These are phyloP conservation scores for Aspergillus sp. DNA, from an alignment of 2,329 filamentous ascomycete genomes.

Conservation along the genomic window DNA sequence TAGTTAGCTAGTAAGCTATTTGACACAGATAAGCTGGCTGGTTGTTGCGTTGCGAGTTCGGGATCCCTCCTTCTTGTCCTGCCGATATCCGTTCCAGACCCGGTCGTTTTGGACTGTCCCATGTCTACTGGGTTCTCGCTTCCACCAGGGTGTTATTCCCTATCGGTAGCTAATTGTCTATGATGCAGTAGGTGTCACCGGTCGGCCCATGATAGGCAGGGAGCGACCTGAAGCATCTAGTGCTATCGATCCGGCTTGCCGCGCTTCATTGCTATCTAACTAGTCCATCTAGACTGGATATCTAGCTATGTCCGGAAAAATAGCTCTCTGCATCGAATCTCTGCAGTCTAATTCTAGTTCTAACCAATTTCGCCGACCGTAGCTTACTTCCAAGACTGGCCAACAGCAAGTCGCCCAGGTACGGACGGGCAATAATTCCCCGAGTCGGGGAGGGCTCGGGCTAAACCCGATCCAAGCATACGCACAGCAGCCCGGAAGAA, in stretches of 20 bases:
- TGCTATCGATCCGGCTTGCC: not conserved
- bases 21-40: not conserved
- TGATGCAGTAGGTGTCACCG: not conserved
- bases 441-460: not conserved
- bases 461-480: constrained; percentile 6
- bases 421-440: constrained; percentile 2
- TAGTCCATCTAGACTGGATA: too few relatives aligned
- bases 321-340: not conserved
- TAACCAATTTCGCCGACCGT: not conserved
- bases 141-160: too few relatives aligned
- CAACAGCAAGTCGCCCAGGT: not conserved
- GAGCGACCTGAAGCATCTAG: not conserved
- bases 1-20: not conserved
- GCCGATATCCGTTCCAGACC: constrained; percentile 4
- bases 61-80: not conserved
- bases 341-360: too few relatives aligned
- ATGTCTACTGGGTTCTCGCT: not conserved
- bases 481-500: not conserved
- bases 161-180: too few relatives aligned
- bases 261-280: not conserved
- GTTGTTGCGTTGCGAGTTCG: too few relatives aligned
- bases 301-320: not conserved
- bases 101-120: not conserved
- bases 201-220: not conserved
- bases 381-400: not conserved